Percentiles rank a stretch among this genome's conserved stretches.
Conservation (phyloP, 306 rosid genomes). For the Comarum palustre region DNA sequence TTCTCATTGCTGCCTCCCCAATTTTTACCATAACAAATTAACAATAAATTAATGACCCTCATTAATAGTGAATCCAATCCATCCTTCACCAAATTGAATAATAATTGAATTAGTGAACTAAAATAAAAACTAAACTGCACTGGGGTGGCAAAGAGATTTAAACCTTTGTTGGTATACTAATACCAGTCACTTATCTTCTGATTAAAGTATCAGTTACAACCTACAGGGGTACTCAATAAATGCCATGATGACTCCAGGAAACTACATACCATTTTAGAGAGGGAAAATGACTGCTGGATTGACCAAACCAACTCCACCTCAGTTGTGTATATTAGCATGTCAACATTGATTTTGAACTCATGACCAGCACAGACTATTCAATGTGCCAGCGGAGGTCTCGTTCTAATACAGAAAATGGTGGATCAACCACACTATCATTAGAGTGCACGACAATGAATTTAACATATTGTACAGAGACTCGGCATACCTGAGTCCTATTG, state of each 20-base stretch:
- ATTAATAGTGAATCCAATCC: conserved; percentile 22
- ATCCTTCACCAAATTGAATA: background rate
- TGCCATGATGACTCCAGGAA: conserved; percentile 12
- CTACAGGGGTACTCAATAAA: conserved; percentile 14
- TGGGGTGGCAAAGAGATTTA: conserved; percentile 21
- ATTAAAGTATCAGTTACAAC: conserved; percentile 3
- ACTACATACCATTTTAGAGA: conserved; percentile 2
- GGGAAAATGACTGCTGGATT: conserved; percentile 3
- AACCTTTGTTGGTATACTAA: conserved; percentile 12
- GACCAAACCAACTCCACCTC: background rate
- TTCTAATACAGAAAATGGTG: background rate
- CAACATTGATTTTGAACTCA: background rate
- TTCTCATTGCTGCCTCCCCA: conserved; percentile 14
- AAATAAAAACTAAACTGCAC: background rate
- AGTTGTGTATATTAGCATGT: background rate
- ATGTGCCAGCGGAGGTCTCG: background rate
- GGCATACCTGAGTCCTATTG: too few relatives aligned
- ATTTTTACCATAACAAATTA: conserved; percentile 19
- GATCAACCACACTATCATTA: background rate
- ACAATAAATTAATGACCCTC: background rate
- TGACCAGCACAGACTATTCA: background rate
- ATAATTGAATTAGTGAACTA: conserved; percentile 9
- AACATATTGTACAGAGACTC: too few relatives aligned
- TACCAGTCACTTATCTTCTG: conserved; percentile 11
- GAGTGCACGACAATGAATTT: background rate